Evolutionary conservation across 177 flowering plant species (phyloP).

Genomic region (Tripterygium wilfordii): DNA sequence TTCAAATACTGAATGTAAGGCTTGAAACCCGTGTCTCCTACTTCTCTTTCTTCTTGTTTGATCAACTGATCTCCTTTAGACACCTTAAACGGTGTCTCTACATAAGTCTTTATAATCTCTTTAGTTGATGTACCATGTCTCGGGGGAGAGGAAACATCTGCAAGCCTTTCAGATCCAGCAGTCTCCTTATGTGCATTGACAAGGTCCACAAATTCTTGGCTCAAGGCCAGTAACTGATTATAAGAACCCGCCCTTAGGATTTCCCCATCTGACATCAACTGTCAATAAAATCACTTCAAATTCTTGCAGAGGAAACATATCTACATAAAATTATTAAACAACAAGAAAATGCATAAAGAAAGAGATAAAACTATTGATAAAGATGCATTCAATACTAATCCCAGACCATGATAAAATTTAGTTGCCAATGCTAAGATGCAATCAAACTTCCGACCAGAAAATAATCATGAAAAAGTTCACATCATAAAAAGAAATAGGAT

Average conservation of each 20-base stretch:
- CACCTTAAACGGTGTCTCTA: conserved; percentile 14
- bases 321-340: too few relatives aligned
- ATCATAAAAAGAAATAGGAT: too few relatives aligned
- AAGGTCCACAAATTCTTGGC: conserved; percentile 43
- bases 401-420: too few relatives aligned
- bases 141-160: conserved; percentile 15
- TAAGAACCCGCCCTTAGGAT: conserved; percentile 35
- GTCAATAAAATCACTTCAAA: conserved; percentile 7
- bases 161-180: conserved; percentile 38
- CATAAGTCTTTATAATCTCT: conserved; percentile 28
- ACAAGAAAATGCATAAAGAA: too few relatives aligned
- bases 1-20: conserved; percentile 37
- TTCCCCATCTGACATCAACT: conserved; percentile 50
- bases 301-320: too few relatives aligned
- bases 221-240: conserved; percentile 24
- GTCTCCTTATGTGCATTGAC: conserved; percentile 53
- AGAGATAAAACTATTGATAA: too few relatives aligned
- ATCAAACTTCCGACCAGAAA: too few relatives aligned
- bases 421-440: too few relatives aligned
- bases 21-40: conserved; percentile 36
- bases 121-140: conserved; percentile 8
- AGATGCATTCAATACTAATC: too few relatives aligned
- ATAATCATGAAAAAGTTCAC: too few relatives aligned
- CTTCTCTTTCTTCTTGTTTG: conserved; percentile 38
- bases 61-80: conserved; percentile 33